Evolutionary conservation across 2,329 filamentous ascomycete genomes (phyloP), one percentile per base, ranked within the genome.

Genomic region (Mollisia scopiformis): DNA sequence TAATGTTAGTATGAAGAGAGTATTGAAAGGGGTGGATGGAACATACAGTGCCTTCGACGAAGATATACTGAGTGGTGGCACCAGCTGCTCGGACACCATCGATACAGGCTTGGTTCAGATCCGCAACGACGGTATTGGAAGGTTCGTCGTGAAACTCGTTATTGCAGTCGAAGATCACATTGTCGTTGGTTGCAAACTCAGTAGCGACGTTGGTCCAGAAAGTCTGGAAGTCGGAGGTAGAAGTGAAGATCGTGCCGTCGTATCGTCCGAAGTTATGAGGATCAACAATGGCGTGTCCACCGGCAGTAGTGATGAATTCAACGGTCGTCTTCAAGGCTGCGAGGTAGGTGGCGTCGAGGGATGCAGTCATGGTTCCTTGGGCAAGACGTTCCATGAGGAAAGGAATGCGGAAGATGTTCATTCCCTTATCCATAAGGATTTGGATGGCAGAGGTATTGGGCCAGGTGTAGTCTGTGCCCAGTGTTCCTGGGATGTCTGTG

Each of bases 401-500:
- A 21, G 73, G 70, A 27, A 78, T 76, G 85, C 69, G 63, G 57
- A 71, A 69, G 10, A 63, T 65, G 46, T 69, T 71, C 49, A 68
- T 50, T 5, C 68, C 69, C 52, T 69, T 59, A 14, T 51, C 55
- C 2, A 66, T 49, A 0, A 71, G 55, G 2, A 67, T 70, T 4
- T 69, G 51, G 16, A 68, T 65, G 7, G 65, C 57, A 56, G 63
- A 58, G 6, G 49, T 55, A 25, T 37, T 39, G 2, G 85, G 85
- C 80, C 84, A 89, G 21, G 77, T 86, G 69, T 82, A 89, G 66
- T 89, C 84, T 56, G 78, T 87, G 53, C 79, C 80, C 58, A 83
- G 77, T 1, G 73, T 73, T 10, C 86, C 86, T 1, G 86, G 86
- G 31, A 87, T 75, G 55, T 76, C 80, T 25, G 70, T 75, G 61